These are phyloP conservation scores for Thielaviopsis cerberus DNA, from an alignment of 2,329 filamentous ascomycete species.

Conservation along the genomic window DNA sequence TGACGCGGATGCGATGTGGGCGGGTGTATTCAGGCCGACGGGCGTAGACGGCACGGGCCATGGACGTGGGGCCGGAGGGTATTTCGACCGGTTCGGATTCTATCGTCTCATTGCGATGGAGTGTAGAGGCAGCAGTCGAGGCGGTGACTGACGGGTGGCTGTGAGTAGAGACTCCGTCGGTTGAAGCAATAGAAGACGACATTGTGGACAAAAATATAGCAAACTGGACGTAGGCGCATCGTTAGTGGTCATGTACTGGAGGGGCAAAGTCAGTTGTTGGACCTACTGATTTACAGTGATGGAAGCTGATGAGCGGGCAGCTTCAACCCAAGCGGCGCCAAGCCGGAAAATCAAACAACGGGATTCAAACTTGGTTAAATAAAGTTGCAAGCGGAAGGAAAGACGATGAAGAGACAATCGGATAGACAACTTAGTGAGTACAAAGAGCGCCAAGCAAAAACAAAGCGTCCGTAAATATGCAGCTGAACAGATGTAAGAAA, in stretches of 20 bases:
- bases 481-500: neutral
- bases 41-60: conserved; percentile 49
- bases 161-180: neutral
- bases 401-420: no score
- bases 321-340: neutral
- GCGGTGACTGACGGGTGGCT: neutral
- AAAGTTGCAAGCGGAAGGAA: neutral
- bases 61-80: conserved; percentile 33
- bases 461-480: neutral
- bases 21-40: conserved; percentile 64
- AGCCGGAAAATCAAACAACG: neutral
- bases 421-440: neutral
- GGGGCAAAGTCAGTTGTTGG: neutral
- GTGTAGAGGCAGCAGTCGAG: neutral
- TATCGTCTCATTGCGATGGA: neutral
- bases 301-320: neutral
- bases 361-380: neutral
- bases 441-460: neutral
- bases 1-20: conserved; percentile 58
- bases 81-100: conserved; percentile 26
- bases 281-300: neutral
- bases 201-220: neutral
- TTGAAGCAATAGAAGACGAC: neutral
- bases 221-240: neutral
- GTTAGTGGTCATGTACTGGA: neutral